phyloP scores from a whole-genome alignment of 108 stramenopile species.

The Chaetoceros muelleri region DNA sequence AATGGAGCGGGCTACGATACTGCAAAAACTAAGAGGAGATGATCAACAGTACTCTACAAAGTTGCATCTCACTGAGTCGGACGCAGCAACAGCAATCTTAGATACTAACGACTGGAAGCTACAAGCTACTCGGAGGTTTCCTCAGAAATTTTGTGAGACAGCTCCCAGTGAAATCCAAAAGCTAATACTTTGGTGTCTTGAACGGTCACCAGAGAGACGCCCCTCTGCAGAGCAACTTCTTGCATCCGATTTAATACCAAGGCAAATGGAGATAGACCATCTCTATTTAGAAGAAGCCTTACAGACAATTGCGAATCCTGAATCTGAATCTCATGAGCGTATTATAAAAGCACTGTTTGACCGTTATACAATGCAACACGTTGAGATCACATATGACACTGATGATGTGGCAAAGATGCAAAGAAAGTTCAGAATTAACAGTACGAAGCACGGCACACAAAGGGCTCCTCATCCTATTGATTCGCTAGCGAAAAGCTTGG shows the following conservation, averaged over 20 bases:
- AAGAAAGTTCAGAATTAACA: background rate
- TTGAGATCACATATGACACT: slow-evolving; percentile 61
- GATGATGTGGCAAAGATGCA: slow-evolving; percentile 42
- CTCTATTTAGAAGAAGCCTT: slow-evolving; percentile 70
- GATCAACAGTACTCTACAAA: background rate
- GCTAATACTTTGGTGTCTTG: slow-evolving; percentile 69
- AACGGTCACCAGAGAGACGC: slow-evolving; percentile 39
- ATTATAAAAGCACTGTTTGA: slow-evolving; percentile 57
- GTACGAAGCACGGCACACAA: background rate
- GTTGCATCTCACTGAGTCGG: background rate
- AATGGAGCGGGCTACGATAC: slow-evolving; percentile 49
- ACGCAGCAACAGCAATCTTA: slow-evolving; percentile 16
- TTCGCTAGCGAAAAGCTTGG: background rate
- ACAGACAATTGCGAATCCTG: slow-evolving; percentile 56
- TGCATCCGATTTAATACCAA: slow-evolving; percentile 45
- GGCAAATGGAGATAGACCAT: slow-evolving; percentile 67
- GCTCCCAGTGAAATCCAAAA: slow-evolving; percentile 50
- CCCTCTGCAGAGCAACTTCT: slow-evolving; percentile 53
- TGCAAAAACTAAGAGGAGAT: slow-evolving; percentile 39
- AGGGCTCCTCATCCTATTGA: background rate
- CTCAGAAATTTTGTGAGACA: slow-evolving; percentile 23
- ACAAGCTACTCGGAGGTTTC: slow-evolving; percentile 32
- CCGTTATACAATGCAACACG: slow-evolving; percentile 32
- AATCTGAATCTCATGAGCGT: slow-evolving; percentile 48
- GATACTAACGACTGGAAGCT: slow-evolving; percentile 18